Conservation (phyloP, 495 filamentous ascomycete species). For the Sordaria brevicollis region DNA sequence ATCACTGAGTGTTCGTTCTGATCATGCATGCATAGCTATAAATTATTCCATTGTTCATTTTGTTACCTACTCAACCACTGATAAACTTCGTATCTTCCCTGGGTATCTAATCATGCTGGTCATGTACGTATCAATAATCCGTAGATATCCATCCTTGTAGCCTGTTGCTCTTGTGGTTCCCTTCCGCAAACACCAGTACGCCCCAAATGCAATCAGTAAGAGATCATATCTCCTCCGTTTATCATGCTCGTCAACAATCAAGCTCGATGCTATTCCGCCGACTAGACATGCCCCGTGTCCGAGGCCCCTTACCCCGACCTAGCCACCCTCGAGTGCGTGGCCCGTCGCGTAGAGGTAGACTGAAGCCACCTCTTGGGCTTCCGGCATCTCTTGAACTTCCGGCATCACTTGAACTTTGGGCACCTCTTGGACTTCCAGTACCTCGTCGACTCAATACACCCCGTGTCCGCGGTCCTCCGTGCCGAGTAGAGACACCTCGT, state of each 20-base stretch:
- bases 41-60: not conserved
- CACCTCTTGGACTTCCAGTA: too few species aligned
- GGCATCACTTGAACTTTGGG: too few species aligned
- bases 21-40: not conserved
- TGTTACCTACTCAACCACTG: not conserved
- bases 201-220: not conserved
- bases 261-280: not conserved
- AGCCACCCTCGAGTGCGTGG: too few species aligned
- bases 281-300: too few species aligned
- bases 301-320: too few species aligned
- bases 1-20: not conserved
- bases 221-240: not conserved
- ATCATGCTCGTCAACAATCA: not conserved
- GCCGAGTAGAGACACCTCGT: too few species aligned
- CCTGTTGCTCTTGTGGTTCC: not conserved
- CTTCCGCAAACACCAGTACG: not conserved
- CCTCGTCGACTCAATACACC: too few species aligned
- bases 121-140: not conserved
- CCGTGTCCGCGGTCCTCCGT: too few species aligned
- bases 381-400: too few species aligned
- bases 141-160: not conserved
- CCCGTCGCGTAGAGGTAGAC: too few species aligned
- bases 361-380: too few species aligned
- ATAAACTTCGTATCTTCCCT: not conserved
- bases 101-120: not conserved